Conservation (phyloP, 2,329 filamentous ascomycete genomes). For the Periconia sp. region DNA sequence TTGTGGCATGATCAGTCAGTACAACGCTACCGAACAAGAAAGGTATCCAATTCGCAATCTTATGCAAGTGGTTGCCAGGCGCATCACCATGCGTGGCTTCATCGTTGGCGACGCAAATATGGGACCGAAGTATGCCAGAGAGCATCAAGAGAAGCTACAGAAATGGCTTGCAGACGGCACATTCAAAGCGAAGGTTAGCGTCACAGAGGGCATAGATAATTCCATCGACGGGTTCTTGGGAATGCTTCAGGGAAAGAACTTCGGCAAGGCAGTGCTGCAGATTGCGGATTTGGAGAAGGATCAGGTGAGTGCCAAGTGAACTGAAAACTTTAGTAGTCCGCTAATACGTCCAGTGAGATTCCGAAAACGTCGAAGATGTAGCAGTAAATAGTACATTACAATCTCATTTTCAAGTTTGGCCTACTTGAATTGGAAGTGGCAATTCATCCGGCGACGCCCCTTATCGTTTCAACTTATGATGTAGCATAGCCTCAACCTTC, state of each 20-base stretch:
- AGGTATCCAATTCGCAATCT: conserved; percentile 72
- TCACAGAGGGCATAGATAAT: conserved; percentile 80
- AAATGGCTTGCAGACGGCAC: conserved; percentile 78
- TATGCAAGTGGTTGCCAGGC: conserved; percentile 68
- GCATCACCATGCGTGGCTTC: conserved; percentile 76
- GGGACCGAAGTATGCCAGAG: conserved; percentile 68
- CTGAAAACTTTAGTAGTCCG: neutral
- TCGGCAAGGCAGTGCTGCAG: conserved; percentile 84
- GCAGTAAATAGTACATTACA: no score
- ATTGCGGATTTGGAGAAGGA: conserved; percentile 52
- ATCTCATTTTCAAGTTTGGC: no score
- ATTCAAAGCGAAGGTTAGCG: conserved; percentile 71
- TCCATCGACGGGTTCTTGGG: conserved; percentile 75
- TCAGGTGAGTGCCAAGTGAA: conserved; percentile 13
- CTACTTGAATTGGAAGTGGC: no score
- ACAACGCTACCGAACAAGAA: conserved; percentile 68
- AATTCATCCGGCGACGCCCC: no score
- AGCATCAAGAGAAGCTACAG: conserved; percentile 77
- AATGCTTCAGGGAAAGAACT: conserved; percentile 79
- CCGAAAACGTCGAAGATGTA: neutral
- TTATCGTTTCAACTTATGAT: no score
- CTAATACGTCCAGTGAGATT: neutral
- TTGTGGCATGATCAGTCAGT: conserved; percentile 74
- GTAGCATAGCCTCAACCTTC: no score
- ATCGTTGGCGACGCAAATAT: conserved; percentile 71